A percentile compares a stretch with the other conserved stretches of the same genome.
Evolutionary conservation across 2,329 filamentous ascomycete genomes (phyloP).

Genomic region (Nemania abortiva): DNA sequence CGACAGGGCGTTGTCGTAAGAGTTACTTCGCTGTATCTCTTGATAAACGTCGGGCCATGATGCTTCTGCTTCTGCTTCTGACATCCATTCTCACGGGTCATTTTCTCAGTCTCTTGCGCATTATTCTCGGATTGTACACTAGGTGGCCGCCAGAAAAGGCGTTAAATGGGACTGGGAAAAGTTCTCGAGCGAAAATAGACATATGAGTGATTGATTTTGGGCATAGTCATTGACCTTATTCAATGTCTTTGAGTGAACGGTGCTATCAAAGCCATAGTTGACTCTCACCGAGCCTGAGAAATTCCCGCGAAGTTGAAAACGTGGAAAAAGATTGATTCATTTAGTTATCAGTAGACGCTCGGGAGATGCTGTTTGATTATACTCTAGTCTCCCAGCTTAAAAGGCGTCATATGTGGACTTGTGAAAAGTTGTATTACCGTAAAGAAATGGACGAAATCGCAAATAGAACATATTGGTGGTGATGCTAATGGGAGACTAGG

Average conservation of each 20-base stretch:
- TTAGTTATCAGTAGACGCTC: not conserved
- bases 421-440: not conserved
- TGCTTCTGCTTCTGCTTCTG: conserved; percentile 49
- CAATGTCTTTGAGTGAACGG: conserved; percentile 22
- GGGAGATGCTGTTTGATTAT: not conserved
- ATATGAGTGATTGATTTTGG: conserved; percentile 47
- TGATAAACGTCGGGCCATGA: conserved; percentile 42
- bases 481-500: not conserved
- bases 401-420: not conserved
- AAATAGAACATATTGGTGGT: not conserved
- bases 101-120: conserved; percentile 50
- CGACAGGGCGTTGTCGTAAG: conserved; percentile 40
- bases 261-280: not conserved
- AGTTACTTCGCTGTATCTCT: conserved; percentile 43
- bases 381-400: no score
- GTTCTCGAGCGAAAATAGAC: conserved; percentile 49
- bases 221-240: conserved; percentile 17
- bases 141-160: conserved; percentile 48
- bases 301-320: not conserved
- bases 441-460: not conserved
- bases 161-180: conserved; percentile 50
- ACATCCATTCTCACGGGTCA: conserved; percentile 52
- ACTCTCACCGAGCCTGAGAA: not conserved
- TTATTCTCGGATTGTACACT: conserved; percentile 52
- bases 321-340: not conserved